These are phyloP conservation scores for Groenewaldozyma auringiensis DNA, from an alignment of 1,139 yeast species.

Conservation along the genomic window DNA sequence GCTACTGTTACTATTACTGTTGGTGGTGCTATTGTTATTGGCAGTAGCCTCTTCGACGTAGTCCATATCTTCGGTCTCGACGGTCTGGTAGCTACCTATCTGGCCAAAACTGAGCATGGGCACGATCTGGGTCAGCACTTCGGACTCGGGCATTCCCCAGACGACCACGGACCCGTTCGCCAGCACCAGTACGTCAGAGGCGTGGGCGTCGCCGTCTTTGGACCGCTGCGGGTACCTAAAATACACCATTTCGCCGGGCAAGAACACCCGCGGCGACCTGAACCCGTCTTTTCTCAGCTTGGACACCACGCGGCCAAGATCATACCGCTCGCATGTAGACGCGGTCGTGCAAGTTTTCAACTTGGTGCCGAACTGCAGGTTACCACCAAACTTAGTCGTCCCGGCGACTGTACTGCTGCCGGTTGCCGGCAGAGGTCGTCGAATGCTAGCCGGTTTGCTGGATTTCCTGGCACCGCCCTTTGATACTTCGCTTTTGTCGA, in stretches of 20 bases:
- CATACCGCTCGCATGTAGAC: constrained; percentile 63
- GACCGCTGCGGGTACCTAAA: constrained; percentile 35
- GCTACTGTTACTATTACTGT: constrained; percentile 6
- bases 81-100: constrained; percentile 40
- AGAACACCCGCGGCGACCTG: constrained; percentile 37
- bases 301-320: constrained; percentile 39
- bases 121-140: constrained; percentile 37
- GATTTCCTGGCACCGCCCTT: no score
- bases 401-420: no score
- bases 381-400: no score
- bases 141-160: constrained; percentile 61
- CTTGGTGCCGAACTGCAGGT: neutral
- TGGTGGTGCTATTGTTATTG: neutral
- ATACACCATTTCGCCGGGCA: constrained; percentile 65
- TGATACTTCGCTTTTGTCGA: no score
- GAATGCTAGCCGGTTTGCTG: no score
- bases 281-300: constrained; percentile 34
- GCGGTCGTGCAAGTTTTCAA: constrained; percentile 48
- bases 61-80: constrained; percentile 84
- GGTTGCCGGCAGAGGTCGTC: no score
- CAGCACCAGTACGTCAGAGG: constrained; percentile 52
- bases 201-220: constrained; percentile 19
- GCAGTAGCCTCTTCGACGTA: constrained; percentile 46
- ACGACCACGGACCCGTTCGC: constrained; percentile 72
- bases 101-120: constrained; percentile 45